Percentiles rank a stretch among this genome's conserved stretches.
These are phyloP conservation scores for Rhamnella rubrinervis DNA, from an alignment of 331 rosid species.

Conservation along the genomic window DNA sequence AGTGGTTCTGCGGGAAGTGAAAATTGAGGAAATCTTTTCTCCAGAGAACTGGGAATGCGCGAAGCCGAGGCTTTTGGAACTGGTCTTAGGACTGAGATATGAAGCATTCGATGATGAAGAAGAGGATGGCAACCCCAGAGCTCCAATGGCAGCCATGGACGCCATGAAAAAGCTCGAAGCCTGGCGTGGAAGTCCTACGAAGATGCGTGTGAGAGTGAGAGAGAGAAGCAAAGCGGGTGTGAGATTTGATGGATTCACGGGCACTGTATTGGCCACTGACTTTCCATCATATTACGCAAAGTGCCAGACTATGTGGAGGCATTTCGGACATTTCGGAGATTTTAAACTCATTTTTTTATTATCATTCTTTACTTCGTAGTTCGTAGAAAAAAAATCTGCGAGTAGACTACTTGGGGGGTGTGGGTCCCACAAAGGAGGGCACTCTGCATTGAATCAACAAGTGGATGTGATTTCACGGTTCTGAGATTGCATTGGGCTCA, in stretches of 20 bases:
- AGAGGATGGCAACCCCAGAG: conserved; percentile 37
- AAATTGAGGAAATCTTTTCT: conserved; percentile 30
- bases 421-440: no score
- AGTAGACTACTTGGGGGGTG: no score
- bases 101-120: conserved; percentile 29
- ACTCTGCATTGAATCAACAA: background rate
- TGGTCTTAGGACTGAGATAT: conserved; percentile 16
- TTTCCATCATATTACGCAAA: background rate
- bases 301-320: background rate
- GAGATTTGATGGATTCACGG: conserved; percentile 19
- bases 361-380: no score
- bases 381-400: no score
- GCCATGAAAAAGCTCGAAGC: conserved; percentile 46
- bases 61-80: conserved; percentile 47
- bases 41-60: conserved; percentile 56
- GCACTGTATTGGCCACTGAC: conserved; percentile 11
- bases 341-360: no score
- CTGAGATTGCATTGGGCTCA: conserved; percentile 11
- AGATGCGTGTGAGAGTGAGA: background rate
- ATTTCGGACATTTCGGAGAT: background rate
- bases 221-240: background rate
- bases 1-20: conserved; percentile 7
- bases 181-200: background rate
- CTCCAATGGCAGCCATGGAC: conserved; percentile 62
- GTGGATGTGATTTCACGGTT: conserved; percentile 22